Evolutionary conservation across 495 filamentous ascomycete genomes (phyloP).

Genomic region (Aspergillus egyptiacus): DNA sequence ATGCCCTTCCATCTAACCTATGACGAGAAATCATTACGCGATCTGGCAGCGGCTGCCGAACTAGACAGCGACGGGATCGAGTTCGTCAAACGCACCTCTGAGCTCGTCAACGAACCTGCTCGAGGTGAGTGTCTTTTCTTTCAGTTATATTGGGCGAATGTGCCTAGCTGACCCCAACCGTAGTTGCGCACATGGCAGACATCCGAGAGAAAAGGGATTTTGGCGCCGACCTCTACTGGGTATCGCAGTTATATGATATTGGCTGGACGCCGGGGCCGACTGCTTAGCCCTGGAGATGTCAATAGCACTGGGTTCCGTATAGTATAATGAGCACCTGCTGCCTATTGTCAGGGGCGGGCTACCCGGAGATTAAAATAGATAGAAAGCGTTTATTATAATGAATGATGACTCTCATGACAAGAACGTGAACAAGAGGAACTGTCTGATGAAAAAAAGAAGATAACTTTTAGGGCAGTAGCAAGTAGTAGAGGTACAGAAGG

Average conservation of each 20-base stretch:
- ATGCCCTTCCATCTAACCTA: constrained; percentile 13
- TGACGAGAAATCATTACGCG: constrained; percentile 7
- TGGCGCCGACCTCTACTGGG: constrained; percentile 10
- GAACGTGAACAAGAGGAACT: not conserved
- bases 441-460: not conserved
- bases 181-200: constrained; percentile 5
- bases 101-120: constrained; percentile 3
- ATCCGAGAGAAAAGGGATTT: not conserved
- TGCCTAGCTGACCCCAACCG: not conserved
- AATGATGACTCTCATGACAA: constrained; percentile 1
- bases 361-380: not conserved
- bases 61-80: constrained; percentile 2
- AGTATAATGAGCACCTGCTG: constrained; percentile 1
- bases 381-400: constrained; percentile 1
- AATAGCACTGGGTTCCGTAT: not conserved
- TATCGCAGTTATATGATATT: constrained; percentile 12
- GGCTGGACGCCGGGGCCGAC: constrained; percentile 8
- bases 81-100: constrained; percentile 7
- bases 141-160: not conserved
- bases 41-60: constrained; percentile 2
- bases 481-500: not conserved
- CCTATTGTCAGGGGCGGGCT: not conserved
- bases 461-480: not conserved
- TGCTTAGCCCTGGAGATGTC: constrained; percentile 1
- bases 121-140: not conserved